Conservation (phyloP, 805 yeast genomes). For the Lachancea lanzarotensis region DNA sequence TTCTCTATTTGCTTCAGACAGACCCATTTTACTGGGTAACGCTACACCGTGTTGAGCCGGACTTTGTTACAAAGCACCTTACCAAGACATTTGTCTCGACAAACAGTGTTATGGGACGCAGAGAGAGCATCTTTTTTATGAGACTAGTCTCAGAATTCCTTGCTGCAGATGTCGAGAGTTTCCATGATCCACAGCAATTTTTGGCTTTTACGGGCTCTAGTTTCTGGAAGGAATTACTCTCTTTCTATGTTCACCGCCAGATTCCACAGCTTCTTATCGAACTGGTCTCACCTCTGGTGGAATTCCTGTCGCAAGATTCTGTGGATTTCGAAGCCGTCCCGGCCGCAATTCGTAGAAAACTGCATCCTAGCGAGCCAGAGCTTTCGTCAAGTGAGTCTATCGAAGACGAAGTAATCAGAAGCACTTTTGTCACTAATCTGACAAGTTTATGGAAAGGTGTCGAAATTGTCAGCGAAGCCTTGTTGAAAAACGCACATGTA, state of each 20-base stretch:
- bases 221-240: conserved; percentile 41
- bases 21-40: conserved; percentile 66
- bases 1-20: conserved; percentile 79
- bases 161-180: conserved; percentile 35
- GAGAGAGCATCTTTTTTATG: conserved; percentile 68
- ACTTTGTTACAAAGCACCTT: conserved; percentile 23
- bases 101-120: conserved; percentile 29
- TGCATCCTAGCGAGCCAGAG: conserved; percentile 36
- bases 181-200: conserved; percentile 20
- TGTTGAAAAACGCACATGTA: conserved; percentile 39
- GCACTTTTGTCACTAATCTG: conserved; percentile 63
- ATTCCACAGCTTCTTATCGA: conserved; percentile 22
- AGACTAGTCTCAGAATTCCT: conserved; percentile 48
- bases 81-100: conserved; percentile 28
- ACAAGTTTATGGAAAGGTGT: conserved; percentile 67
- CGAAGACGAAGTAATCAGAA: conserved; percentile 67
- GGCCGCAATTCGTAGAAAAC: conserved; percentile 40
- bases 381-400: conserved; percentile 63
- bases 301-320: conserved; percentile 31
- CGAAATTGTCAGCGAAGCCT: conserved; percentile 47
- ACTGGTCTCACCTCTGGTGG: conserved; percentile 36
- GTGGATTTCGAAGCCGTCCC: conserved; percentile 81
- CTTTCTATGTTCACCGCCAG: conserved; percentile 36
- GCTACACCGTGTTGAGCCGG: conserved; percentile 38
- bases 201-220: conserved; percentile 21